Conservation (phyloP, 129 eudicot genomes). For the Flaveria ramosissima region DNA sequence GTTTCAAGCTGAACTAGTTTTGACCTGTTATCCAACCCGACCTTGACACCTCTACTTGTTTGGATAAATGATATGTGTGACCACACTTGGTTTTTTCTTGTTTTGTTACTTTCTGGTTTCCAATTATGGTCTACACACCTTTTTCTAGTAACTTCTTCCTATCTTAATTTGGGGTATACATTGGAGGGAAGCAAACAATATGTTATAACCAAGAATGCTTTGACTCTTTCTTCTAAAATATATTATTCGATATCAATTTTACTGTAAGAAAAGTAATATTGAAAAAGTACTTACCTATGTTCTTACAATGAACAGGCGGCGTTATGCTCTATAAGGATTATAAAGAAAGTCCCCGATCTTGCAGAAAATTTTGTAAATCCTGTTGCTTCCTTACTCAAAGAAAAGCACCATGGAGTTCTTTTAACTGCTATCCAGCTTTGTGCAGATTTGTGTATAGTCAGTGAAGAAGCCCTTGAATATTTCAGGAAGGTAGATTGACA, state of each 20-base stretch:
- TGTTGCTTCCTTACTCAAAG: conserved; percentile 84
- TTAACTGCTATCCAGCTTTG: conserved; percentile 88
- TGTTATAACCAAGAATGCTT: conserved; percentile 6
- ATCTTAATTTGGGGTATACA: background rate
- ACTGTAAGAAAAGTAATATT: background rate
- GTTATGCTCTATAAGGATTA: conserved; percentile 79
- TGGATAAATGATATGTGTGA: background rate
- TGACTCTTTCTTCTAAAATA: conserved; percentile 8
- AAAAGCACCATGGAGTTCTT: conserved; percentile 92
- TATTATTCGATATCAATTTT: background rate
- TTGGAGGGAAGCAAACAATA: background rate
- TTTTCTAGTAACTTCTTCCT: conserved; percentile 14
- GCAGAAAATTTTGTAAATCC: conserved; percentile 86
- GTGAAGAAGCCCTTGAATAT: conserved; percentile 86
- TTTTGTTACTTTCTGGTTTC: background rate
- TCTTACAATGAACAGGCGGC: conserved; percentile 75
- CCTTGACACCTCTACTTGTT: conserved; percentile 1
- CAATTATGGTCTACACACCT: background rate
- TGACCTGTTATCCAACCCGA: background rate
- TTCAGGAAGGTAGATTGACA: conserved; percentile 66
- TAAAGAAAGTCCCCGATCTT: conserved; percentile 90
- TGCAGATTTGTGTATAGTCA: conserved; percentile 74
- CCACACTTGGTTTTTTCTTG: background rate
- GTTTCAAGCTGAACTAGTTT: background rate
- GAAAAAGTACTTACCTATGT: conserved; percentile 20